phyloP scores from a whole-genome alignment of 2,329 filamentous ascomycete genomes.

The Talaromyces rugulosus region DNA sequence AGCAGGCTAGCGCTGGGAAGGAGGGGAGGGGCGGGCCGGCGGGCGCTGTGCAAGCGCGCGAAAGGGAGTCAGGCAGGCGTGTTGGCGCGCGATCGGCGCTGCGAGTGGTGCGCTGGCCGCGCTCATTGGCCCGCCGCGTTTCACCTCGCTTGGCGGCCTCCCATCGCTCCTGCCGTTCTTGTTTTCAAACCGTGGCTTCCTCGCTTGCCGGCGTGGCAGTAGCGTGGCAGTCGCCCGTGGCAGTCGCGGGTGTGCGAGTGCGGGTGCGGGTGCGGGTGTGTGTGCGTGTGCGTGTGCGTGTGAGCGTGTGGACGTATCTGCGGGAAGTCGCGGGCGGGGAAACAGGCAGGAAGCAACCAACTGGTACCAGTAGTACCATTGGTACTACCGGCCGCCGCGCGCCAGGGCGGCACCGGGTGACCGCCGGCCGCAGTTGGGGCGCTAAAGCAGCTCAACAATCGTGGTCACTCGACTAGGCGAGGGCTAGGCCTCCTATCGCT shows the following conservation, averaged over 20 bases:
- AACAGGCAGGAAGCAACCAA: not conserved
- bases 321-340: not conserved
- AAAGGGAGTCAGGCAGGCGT: conserved; percentile 11
- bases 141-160: not conserved
- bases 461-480: not conserved
- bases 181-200: no score
- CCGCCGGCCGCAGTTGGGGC: not conserved
- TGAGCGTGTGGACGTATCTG: no score
- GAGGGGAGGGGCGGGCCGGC: conserved; percentile 13
- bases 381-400: not conserved
- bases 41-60: conserved; percentile 15
- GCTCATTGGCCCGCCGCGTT: conserved; percentile 3
- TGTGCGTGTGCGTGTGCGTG: no score
- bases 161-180: no score
- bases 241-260: not conserved
- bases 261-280: no score
- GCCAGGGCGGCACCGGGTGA: conserved; percentile 1
- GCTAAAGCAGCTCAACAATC: not conserved
- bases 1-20: conserved; percentile 15
- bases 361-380: no score
- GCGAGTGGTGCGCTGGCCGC: conserved; percentile 15
- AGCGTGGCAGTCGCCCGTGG: not conserved
- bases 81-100: conserved; percentile 38
- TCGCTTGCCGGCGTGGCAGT: no score
- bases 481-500: not conserved